Base-by-base conservation (phyloP, 495 filamentous ascomycete species). In the Xeromyces bisporus region DNA sequence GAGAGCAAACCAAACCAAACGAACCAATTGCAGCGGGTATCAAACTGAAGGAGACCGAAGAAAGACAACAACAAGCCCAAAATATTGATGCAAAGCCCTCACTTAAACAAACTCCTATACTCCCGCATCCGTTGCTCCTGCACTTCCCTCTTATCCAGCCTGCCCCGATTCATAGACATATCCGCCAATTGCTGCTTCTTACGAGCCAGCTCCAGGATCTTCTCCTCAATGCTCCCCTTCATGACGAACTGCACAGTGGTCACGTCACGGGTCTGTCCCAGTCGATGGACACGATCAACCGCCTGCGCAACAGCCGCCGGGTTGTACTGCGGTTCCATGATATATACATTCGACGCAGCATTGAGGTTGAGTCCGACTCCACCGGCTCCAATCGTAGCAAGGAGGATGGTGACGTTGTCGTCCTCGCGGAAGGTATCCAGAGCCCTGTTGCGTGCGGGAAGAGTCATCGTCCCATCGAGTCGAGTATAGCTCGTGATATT, bases 281-380 rank as follows among this genome's bases (percentile, higher is more conserved):
- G 65, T 11, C 89, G 77, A 48, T 97, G 89, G 15, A 97, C 78
- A 26, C 89, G 80, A 43, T 97, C 89, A 6, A 97, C 64, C 3
- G 89, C 89, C 50, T 97, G 89, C 3, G 84, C 82, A 40, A 96
- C 86, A 0, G 84, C 80, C 3, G 84, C 86, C 1, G 89, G 89
- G 49, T 97, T 97, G 50, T 83, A 97, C 41, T 94, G 84, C 2
- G 89, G 89, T 52, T 97, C 89, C 89, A 97, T 94, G 27, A 96
- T 77, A 43, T 84, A 97, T 8, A 87, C 89, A 23, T 71, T 74
- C 45, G 73, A 86, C 14, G 75, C 89, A 2, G 76, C 60, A 0
- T 84, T 93, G 14, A 97, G 63, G 44, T 97, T 97, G 18, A 97
- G 70, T 7, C 87, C 89, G 12, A 93, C 66, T 18, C 89, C 89